These are phyloP conservation scores for Petrea volubilis DNA, from an alignment of 257 asterid species.

Conservation along the genomic window DNA sequence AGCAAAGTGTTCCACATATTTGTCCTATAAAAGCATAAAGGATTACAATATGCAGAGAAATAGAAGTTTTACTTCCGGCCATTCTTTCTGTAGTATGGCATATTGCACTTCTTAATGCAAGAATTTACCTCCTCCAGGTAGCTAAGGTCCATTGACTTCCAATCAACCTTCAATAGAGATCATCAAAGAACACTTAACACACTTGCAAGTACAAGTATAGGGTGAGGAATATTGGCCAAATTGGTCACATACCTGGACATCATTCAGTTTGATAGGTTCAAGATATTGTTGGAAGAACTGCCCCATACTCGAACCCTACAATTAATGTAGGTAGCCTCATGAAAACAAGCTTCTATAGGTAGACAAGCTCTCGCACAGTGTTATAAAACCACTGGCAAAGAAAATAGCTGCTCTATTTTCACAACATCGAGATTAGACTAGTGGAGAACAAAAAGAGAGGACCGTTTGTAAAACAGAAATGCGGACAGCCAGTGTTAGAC, in stretches of 20 bases:
- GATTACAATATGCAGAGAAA: slow-evolving; percentile 10
- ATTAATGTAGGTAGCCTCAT: slow-evolving; percentile 22
- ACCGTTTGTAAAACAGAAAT: background rate
- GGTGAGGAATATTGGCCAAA: slow-evolving; percentile 2
- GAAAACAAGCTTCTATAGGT: slow-evolving; percentile 15
- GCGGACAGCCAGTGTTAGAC: background rate
- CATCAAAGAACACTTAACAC: slow-evolving; percentile 19
- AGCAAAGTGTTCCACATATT: slow-evolving; percentile 70
- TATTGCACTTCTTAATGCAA: slow-evolving; percentile 15
- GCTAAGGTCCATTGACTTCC: slow-evolving; percentile 93
- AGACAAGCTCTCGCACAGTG: slow-evolving; percentile 19
- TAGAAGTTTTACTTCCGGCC: background rate
- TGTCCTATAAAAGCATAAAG: slow-evolving; percentile 53
- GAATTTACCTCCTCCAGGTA: slow-evolving; percentile 84
- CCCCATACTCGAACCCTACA: slow-evolving; percentile 96
- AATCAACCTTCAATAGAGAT: slow-evolving; percentile 66
- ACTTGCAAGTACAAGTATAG: slow-evolving; percentile 24
- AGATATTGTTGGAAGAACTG: slow-evolving; percentile 94
- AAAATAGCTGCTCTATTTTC: slow-evolving; percentile 2
- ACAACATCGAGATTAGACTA: background rate
- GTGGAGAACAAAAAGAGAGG: background rate
- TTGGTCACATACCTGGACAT: slow-evolving; percentile 63
- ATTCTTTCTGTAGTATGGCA: background rate
- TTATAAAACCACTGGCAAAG: slow-evolving; percentile 1
- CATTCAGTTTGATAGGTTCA: slow-evolving; percentile 91